Evolutionary conservation across 108 stramenopile species (phyloP).

Genomic region (Nannochloropsis gaditana): DNA sequence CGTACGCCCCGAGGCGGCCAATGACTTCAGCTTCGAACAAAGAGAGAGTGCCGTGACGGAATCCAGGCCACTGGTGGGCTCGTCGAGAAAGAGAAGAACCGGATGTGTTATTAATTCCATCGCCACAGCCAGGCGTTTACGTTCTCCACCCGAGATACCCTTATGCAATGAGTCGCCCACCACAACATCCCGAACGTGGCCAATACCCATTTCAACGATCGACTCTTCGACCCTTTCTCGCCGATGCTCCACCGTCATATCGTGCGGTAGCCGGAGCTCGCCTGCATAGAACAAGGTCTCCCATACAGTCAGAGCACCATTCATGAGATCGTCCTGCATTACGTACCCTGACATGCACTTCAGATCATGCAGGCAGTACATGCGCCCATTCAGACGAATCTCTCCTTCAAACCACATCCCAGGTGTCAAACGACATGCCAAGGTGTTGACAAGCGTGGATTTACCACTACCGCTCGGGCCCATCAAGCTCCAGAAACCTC

Average conservation of each 20-base stretch:
- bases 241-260: not conserved
- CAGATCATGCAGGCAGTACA: too few species aligned
- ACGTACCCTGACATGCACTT: not conserved
- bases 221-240: slow-evolving; percentile 18
- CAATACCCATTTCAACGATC: not conserved
- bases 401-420: not conserved
- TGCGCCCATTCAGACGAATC: slow-evolving; percentile 8
- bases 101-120: slow-evolving; percentile 44
- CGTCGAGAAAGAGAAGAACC: slow-evolving; percentile 42
- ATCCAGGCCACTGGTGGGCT: slow-evolving; percentile 52
- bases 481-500: not conserved
- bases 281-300: slow-evolving; percentile 52
- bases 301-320: slow-evolving; percentile 48
- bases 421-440: not conserved
- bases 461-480: not conserved
- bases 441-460: slow-evolving; percentile 9
- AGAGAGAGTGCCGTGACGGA: slow-evolving; percentile 21
- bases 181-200: not conserved
- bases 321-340: slow-evolving; percentile 50
- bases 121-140: slow-evolving; percentile 36
- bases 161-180: slow-evolving; percentile 26
- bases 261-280: slow-evolving; percentile 48
- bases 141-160: slow-evolving; percentile 36
- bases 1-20: not conserved
- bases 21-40: not conserved